phyloP scores from a whole-genome alignment of 805 yeast genomes.

The Candida orba region DNA sequence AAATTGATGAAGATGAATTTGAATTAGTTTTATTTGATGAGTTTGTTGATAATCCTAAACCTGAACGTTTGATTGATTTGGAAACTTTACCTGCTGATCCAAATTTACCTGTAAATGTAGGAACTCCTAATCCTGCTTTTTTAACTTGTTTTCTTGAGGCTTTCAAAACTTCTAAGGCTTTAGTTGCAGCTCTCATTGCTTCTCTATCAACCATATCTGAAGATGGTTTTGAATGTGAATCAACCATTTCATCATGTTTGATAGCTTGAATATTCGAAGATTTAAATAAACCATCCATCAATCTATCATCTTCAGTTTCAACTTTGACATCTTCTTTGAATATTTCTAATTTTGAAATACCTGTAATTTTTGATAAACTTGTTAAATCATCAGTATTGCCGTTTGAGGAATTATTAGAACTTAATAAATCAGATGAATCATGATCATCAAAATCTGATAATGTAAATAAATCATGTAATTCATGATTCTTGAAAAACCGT shows the following conservation, averaged over 20 bases:
- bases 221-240: constrained; percentile 32
- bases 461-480: constrained; percentile 81
- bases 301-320: constrained; percentile 47
- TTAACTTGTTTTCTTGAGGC: constrained; percentile 42
- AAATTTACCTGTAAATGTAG: constrained; percentile 94
- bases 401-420: constrained; percentile 19
- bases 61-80: constrained; percentile 13
- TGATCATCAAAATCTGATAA: constrained; percentile 59
- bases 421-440: constrained; percentile 1
- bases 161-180: constrained; percentile 49
- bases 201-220: constrained; percentile 43
- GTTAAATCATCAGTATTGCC: constrained; percentile 53
- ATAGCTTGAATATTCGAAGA: constrained; percentile 67
- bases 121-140: constrained; percentile 57
- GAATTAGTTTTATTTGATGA: not conserved
- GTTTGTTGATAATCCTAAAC: constrained; percentile 20
- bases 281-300: constrained; percentile 72
- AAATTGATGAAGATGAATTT: constrained; percentile 41
- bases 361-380: constrained; percentile 53
- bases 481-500: constrained; percentile 87
- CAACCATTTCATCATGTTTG: constrained; percentile 72
- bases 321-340: constrained; percentile 36
- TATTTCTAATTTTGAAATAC: constrained; percentile 67
- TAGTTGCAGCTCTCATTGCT: constrained; percentile 50
- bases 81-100: constrained; percentile 69